These are phyloP conservation scores for Citrus glauca DNA, from an alignment of 345 rosid genomes.

Conservation along the genomic window DNA sequence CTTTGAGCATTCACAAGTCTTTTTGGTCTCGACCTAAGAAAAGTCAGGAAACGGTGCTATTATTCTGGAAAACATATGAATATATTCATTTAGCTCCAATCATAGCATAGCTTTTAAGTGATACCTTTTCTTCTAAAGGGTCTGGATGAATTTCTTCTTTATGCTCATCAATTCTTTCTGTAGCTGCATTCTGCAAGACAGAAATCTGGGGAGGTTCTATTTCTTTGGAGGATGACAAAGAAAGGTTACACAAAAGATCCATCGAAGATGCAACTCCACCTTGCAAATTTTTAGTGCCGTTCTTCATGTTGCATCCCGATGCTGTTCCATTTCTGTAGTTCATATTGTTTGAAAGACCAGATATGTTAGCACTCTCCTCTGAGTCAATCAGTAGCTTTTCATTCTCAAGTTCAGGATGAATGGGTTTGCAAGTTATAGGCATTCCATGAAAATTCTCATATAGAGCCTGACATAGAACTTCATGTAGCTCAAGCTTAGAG, in stretches of 20 bases:
- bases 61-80: neutral
- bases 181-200: slow-evolving; percentile 3
- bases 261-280: slow-evolving; percentile 20
- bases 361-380: neutral
- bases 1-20: slow-evolving; percentile 11
- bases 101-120: neutral
- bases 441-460: neutral
- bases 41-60: neutral
- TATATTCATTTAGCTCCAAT: neutral
- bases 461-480: neutral
- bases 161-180: slow-evolving; percentile 5
- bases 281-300: slow-evolving; percentile 2
- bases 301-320: neutral
- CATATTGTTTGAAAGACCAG: slow-evolving; percentile 13
- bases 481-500: neutral
- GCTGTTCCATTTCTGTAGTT: neutral
- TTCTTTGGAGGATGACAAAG: slow-evolving; percentile 21
- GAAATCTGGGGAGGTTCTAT: slow-evolving; percentile 8
- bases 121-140: slow-evolving; percentile 22
- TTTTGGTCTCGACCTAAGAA: slow-evolving; percentile 12
- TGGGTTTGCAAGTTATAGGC: neutral
- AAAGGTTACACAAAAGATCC: slow-evolving; percentile 25
- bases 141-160: slow-evolving; percentile 17
- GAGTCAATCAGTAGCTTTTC: neutral
- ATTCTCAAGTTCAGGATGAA: neutral